phyloP scores from a whole-genome alignment of 2,329 filamentous ascomycete species.

The Chalaropsis ovoidea region DNA sequence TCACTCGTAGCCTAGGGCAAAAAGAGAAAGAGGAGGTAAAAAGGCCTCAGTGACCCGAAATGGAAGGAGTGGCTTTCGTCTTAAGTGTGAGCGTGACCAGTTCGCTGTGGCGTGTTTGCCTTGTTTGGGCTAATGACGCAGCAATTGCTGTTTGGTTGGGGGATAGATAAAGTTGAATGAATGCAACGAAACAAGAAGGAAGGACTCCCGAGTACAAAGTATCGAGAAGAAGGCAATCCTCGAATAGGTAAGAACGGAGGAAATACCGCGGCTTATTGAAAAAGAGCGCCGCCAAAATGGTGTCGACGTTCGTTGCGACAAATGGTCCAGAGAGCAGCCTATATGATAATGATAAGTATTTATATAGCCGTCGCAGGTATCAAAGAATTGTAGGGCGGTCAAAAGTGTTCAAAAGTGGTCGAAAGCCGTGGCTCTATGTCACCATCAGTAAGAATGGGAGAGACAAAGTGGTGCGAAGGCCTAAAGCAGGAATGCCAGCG shows the following conservation, averaged over 20 bases:
- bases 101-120: constrained; percentile 20
- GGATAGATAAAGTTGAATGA: background rate
- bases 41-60: background rate
- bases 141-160: background rate
- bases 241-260: background rate
- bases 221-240: background rate
- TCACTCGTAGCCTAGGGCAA: background rate
- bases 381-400: background rate
- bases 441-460: background rate
- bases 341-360: too few relatives aligned
- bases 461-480: background rate
- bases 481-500: background rate
- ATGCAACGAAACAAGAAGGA: constrained; percentile 3
- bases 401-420: background rate
- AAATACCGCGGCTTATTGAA: too few relatives aligned
- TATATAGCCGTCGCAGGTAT: background rate
- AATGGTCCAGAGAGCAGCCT: background rate
- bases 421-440: background rate
- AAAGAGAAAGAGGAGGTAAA: background rate
- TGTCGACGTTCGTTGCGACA: background rate
- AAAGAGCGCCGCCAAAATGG: background rate
- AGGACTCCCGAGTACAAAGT: too few relatives aligned
- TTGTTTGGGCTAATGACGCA: constrained; percentile 11
- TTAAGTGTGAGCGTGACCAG: constrained; percentile 17
- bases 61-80: constrained; percentile 14